Percentiles rank a stretch among this genome's conserved stretches.
phyloP scores from a whole-genome alignment of 2,329 filamentous ascomycete species.

The Penicillium sp. region DNA sequence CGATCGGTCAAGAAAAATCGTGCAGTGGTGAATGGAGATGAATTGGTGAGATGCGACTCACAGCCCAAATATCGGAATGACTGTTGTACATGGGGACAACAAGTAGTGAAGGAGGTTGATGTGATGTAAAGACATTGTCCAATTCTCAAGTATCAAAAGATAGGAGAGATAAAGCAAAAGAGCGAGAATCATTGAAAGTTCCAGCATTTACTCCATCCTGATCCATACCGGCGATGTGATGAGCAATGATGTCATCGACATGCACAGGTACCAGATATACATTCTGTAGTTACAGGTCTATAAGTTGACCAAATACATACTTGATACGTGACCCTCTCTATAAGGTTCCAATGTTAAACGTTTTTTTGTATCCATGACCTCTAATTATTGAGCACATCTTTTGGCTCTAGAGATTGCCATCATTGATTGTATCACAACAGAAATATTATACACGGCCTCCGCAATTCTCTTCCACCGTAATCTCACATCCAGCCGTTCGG shows the following conservation, averaged over 20 bases:
- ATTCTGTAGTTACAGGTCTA: too few relatives aligned
- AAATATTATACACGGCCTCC: conserved; percentile 4
- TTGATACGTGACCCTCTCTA: too few relatives aligned
- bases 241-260: background rate
- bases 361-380: background rate
- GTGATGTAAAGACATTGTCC: background rate
- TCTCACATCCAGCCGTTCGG: conserved; percentile 52
- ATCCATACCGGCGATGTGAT: background rate
- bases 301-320: too few relatives aligned
- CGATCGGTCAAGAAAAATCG: background rate
- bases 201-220: background rate
- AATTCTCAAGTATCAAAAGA: background rate
- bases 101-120: background rate
- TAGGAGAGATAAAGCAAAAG: background rate
- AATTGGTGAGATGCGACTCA: conserved; percentile 38
- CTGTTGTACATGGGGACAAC: conserved; percentile 47
- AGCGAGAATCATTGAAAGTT: background rate
- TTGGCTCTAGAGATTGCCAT: background rate
- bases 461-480: background rate
- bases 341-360: too few relatives aligned
- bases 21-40: background rate
- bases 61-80: conserved; percentile 58
- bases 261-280: background rate
- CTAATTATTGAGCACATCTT: background rate
- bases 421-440: background rate